Percentiles rank a stretch among this genome's conserved stretches.
phyloP scores from a whole-genome alignment of 305 asterid species.

The Fraxinus floribunda region DNA sequence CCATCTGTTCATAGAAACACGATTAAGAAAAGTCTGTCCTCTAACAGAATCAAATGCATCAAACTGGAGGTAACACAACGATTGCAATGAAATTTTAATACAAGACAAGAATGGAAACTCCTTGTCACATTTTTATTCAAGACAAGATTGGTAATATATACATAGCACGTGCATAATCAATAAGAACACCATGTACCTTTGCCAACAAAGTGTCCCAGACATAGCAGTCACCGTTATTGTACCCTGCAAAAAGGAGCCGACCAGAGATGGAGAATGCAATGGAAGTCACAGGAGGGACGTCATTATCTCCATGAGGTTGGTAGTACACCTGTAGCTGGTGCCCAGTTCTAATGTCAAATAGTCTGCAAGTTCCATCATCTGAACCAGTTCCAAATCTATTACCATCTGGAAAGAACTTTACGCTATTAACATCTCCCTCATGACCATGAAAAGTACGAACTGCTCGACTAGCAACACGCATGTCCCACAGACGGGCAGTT shows the following conservation, averaged over 20 bases:
- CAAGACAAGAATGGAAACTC: neutral
- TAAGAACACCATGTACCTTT: conserved; percentile 48
- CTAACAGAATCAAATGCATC: conserved; percentile 7
- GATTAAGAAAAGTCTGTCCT: neutral
- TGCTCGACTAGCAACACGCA: conserved; percentile 98
- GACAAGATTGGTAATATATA: neutral
- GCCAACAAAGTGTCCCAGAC: conserved; percentile 98
- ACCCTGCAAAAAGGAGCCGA: conserved; percentile 89
- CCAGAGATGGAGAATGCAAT: conserved; percentile 95
- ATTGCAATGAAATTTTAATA: neutral
- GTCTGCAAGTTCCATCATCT: conserved; percentile 87
- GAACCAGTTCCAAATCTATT: conserved; percentile 96
- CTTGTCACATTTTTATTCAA: neutral
- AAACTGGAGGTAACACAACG: neutral
- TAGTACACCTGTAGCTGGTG: conserved; percentile 91
- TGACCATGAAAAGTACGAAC: conserved; percentile 88
- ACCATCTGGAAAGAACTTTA: conserved; percentile 88
- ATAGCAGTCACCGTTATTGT: conserved; percentile 79
- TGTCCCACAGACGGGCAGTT: conserved; percentile 95
- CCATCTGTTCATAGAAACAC: conserved; percentile 46
- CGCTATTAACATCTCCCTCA: conserved; percentile 86
- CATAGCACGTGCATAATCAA: neutral
- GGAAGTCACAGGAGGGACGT: conserved; percentile 69
- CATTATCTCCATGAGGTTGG: conserved; percentile 69
- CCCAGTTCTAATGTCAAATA: conserved; percentile 93